A percentile compares a stretch with the other conserved stretches of the same genome.
These are phyloP conservation scores for Akebia trifoliata DNA, from an alignment of 164 flowering plant genomes.

Conservation along the genomic window DNA sequence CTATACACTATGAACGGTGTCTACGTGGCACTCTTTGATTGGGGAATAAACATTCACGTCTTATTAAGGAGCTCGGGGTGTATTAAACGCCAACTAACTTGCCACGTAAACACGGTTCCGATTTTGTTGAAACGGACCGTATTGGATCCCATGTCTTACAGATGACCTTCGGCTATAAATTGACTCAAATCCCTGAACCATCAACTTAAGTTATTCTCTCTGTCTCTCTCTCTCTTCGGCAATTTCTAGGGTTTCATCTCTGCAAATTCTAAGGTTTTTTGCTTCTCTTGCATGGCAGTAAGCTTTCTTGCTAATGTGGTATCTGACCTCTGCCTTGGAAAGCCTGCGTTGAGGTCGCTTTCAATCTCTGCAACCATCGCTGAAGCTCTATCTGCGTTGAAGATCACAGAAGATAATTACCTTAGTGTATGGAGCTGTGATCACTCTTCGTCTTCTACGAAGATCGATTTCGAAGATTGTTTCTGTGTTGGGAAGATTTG, in stretches of 20 bases:
- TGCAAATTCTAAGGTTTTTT: neutral
- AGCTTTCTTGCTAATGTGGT: constrained; percentile 46
- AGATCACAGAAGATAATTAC: constrained; percentile 42
- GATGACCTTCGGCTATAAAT: constrained; percentile 2
- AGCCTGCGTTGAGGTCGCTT: constrained; percentile 48
- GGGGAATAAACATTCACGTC: too few relatives aligned
- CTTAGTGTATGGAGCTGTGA: constrained; percentile 74
- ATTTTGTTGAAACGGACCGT: too few relatives aligned
- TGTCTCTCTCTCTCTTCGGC: neutral
- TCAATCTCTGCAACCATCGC: constrained; percentile 38
- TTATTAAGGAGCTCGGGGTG: too few relatives aligned
- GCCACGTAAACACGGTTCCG: too few relatives aligned
- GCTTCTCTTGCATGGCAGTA: constrained; percentile 72
- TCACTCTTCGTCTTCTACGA: constrained; percentile 21
- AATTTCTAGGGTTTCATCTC: constrained; percentile 7
- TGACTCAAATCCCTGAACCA: too few relatives aligned
- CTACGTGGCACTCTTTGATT: too few relatives aligned
- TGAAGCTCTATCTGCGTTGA: constrained; percentile 62
- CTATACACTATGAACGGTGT: too few relatives aligned
- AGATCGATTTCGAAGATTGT: constrained; percentile 23
- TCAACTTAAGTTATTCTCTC: neutral
- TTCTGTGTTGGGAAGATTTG: constrained; percentile 72
- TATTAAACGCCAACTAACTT: too few relatives aligned
- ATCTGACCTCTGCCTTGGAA: constrained; percentile 82
- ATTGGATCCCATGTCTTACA: too few relatives aligned